These are phyloP conservation scores for Dothideomycetes sp. DNA, from an alignment of 2,329 filamentous ascomycete genomes.

Conservation along the genomic window DNA sequence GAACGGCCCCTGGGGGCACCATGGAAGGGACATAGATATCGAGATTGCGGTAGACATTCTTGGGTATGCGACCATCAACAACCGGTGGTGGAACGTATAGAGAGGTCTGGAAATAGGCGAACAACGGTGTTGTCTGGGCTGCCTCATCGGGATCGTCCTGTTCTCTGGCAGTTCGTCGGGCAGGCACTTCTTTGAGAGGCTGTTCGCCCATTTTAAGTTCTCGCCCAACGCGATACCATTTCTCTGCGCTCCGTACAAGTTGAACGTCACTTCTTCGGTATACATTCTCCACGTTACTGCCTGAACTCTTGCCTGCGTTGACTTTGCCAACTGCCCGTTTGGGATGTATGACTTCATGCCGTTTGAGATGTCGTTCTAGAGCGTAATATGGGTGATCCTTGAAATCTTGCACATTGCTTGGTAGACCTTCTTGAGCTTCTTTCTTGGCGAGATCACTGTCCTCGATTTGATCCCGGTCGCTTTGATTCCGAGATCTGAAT, in stretches of 20 bases:
- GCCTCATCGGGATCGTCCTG: constrained; percentile 32
- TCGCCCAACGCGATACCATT: constrained; percentile 82
- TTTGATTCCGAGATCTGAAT: constrained; percentile 22
- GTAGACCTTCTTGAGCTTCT: constrained; percentile 58
- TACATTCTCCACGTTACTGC: constrained; percentile 54
- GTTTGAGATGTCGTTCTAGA: constrained; percentile 70
- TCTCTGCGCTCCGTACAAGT: constrained; percentile 64
- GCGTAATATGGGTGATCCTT: constrained; percentile 42
- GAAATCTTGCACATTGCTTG: constrained; percentile 28
- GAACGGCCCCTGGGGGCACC: constrained; percentile 49
- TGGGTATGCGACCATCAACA: constrained; percentile 56
- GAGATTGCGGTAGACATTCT: constrained; percentile 51
- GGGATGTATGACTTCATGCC: constrained; percentile 72
- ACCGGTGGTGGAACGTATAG: constrained; percentile 68
- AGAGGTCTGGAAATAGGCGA: constrained; percentile 52
- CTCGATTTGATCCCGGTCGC: constrained; percentile 73
- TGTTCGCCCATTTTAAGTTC: constrained; percentile 67
- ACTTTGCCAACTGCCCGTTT: constrained; percentile 67
- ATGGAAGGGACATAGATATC: constrained; percentile 54
- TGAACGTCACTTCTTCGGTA: constrained; percentile 77
- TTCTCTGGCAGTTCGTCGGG: constrained; percentile 14
- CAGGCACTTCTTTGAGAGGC: constrained; percentile 58
- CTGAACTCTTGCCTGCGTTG: constrained; percentile 44
- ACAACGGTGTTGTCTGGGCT: constrained; percentile 45
- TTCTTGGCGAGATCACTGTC: constrained; percentile 61